A percentile compares a stretch with the other conserved stretches of the same genome.
Evolutionary conservation across 371 early-diverging fungal species (phyloP).

Genomic region (Circinella minor): DNA sequence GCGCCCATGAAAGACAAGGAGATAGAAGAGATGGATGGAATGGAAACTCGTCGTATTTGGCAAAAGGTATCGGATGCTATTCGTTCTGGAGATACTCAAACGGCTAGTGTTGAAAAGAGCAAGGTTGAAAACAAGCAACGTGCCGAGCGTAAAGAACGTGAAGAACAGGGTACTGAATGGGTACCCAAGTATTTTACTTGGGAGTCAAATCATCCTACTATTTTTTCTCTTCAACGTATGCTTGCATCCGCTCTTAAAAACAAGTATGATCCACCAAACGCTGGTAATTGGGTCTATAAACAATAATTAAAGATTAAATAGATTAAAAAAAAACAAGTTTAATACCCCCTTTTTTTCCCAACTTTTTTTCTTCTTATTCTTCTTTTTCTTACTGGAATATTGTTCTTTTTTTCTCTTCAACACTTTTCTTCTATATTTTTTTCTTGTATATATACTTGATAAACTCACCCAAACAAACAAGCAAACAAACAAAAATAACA

Average conservation of each 20-base stretch:
- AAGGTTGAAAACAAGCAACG: constrained; percentile 77
- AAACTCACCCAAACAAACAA: neutral
- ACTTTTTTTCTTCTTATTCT: no score
- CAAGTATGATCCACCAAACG: constrained; percentile 41
- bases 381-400: no score
- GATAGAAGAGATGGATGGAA: constrained; percentile 58
- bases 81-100: constrained; percentile 62
- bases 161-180: constrained; percentile 62
- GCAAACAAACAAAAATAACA: neutral
- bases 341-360: neutral
- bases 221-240: constrained; percentile 46
- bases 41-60: constrained; percentile 78
- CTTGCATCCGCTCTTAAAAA: constrained; percentile 36
- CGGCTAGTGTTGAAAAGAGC: constrained; percentile 70
- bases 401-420: no score
- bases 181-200: constrained; percentile 60
- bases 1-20: constrained; percentile 47
- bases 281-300: constrained; percentile 49
- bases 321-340: no score
- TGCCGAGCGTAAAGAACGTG: constrained; percentile 61
- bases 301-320: neutral
- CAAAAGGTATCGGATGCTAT: constrained; percentile 72
- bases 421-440: neutral
- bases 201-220: constrained; percentile 52
- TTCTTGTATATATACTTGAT: constrained; percentile 8